Evolutionary conservation across 2,329 filamentous ascomycete species (phyloP), one percentile per base, ranked within the genome.

Genomic region (Aspergillus transmontanensis): DNA sequence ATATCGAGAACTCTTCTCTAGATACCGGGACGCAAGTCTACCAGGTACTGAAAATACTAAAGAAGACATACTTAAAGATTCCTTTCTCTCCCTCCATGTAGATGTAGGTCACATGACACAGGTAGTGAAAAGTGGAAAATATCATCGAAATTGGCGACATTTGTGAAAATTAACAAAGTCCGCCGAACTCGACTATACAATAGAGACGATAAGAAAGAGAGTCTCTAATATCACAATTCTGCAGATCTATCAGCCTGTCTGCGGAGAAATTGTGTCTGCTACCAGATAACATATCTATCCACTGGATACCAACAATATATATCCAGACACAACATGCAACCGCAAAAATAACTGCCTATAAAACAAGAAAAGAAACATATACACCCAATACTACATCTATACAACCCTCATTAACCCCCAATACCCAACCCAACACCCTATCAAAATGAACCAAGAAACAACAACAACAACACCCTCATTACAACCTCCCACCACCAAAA

Each of bases 401-500:
- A 48, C 45, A 28, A 26, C 9, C 6, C 12, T 16, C 21, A 26
- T 5, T 12, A 48, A 26, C 21, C 10, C 21, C 11, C n/a, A 12
- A 48, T 16, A 28, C n/a, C 45, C n/a, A 14, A 23, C 11, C 45
- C 5, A 50, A 28, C 23, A 50, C 6, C 26, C 30, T 19, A 2
- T 28, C 23, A 50, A 30, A 59, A 55, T 61, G 58, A 30, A 51
- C 14, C 36, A 41, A 58, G 41, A 51, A 32, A 14, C 34, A 4
- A 12, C 46, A 53, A 21, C 21, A 14, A 12, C 23, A 19, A 51
- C 26, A 34, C 11, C 26, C 23, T 12, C 6, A 46, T 56, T 12
- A 16, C 34, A 30, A 43, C 14, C 9, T 10, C 5, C 26, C 19
- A 10, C 6, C 10, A 53, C 12, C 12, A 55, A 53, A 39, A 59